Conservation (phyloP, 2,329 filamentous ascomycete species). For the Monosporascus sp. region DNA sequence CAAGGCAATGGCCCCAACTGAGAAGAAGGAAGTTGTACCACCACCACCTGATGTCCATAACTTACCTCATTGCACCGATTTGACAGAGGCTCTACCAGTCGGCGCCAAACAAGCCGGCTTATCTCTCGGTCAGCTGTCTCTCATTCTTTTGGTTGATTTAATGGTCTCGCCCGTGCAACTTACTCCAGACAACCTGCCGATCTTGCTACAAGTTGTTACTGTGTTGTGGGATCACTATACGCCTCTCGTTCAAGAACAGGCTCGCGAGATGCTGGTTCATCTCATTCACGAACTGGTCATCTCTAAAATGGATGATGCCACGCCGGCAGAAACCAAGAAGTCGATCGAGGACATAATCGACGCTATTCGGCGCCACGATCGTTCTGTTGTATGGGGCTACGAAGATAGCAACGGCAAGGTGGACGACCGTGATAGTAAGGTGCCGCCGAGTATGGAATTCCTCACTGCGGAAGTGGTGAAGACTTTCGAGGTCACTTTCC, state of each 20-base stretch:
- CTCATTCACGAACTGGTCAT: conserved; percentile 94
- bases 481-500: conserved; percentile 79
- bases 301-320: conserved; percentile 65
- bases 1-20: conserved; percentile 92
- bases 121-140: conserved; percentile 84
- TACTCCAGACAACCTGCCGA: conserved; percentile 70
- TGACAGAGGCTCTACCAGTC: conserved; percentile 71
- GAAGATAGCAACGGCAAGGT: conserved; percentile 82
- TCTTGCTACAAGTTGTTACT: conserved; percentile 83
- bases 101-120: conserved; percentile 91
- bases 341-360: conserved; percentile 86
- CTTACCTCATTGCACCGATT: conserved; percentile 85
- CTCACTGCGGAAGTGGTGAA: conserved; percentile 77
- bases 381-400: conserved; percentile 86
- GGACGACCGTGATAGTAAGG: conserved; percentile 68
- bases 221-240: conserved; percentile 98
- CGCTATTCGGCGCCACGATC: conserved; percentile 75
- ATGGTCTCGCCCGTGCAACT: conserved; percentile 90
- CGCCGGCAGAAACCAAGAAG: conserved; percentile 56
- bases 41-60: conserved; percentile 67
- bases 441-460: conserved; percentile 81
- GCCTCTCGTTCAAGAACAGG: conserved; percentile 89
- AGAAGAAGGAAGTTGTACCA: conserved; percentile 65
- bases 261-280: conserved; percentile 95
- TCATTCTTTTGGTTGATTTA: conserved; percentile 90